These are phyloP conservation scores for Meyerozyma smithsonii DNA, from an alignment of 1,139 yeast species.

Conservation along the genomic window DNA sequence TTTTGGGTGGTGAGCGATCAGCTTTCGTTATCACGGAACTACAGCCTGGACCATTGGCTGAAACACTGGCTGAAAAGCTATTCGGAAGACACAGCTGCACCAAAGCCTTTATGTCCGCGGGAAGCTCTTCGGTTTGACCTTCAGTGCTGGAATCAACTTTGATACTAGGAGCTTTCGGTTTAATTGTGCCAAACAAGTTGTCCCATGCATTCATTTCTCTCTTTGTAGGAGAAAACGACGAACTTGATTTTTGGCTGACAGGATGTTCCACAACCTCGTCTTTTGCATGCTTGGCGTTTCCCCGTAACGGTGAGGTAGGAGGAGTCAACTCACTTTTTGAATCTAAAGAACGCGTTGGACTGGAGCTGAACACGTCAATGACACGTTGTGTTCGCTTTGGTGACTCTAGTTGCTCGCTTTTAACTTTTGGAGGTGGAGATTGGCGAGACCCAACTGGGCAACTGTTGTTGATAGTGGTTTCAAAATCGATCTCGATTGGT, in stretches of 20 bases:
- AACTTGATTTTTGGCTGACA: background rate
- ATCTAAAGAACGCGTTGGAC: background rate
- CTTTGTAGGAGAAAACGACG: background rate
- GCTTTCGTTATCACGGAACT: no score
- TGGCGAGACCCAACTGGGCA: background rate
- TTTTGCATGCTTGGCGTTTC: background rate
- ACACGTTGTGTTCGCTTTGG: background rate
- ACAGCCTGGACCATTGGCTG: no score
- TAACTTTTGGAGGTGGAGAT: background rate
- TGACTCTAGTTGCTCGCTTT: background rate
- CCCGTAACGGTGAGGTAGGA: background rate
- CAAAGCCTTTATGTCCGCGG: background rate
- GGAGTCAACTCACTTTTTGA: background rate
- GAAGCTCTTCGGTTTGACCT: no score
- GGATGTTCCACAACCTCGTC: background rate
- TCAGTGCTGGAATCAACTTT: no score
- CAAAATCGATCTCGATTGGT: background rate
- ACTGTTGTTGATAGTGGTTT: background rate
- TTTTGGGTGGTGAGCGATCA: no score
- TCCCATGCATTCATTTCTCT: constrained; percentile 1
- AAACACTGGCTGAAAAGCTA: no score
- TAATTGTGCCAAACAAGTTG: background rate
- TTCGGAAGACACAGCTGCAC: background rate
- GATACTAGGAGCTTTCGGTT: background rate
- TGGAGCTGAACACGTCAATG: constrained; percentile 1